A percentile compares a stretch with the other conserved stretches of the same genome.
These are phyloP conservation scores for Suillus subaureus DNA, from an alignment of 768 basidiomycete species.

Conservation along the genomic window DNA sequence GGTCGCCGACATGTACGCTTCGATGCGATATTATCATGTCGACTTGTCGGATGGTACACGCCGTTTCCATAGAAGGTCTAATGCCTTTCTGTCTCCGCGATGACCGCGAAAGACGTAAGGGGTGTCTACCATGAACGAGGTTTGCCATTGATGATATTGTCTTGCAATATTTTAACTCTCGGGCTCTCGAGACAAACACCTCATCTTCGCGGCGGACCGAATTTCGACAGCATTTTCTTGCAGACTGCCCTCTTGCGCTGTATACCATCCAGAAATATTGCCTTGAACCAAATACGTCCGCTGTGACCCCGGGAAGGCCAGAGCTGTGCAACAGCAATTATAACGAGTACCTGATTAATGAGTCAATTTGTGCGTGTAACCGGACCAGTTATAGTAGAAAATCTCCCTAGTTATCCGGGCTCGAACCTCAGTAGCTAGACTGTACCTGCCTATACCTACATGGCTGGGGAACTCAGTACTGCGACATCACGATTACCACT, in stretches of 20 bases:
- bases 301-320: not conserved
- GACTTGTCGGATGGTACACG: not conserved
- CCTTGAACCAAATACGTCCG: not conserved
- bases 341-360: not conserved
- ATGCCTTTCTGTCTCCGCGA: not conserved
- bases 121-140: not conserved
- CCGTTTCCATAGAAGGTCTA: not conserved
- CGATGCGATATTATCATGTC: not conserved
- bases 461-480: not conserved
- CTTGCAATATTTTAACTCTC: not conserved
- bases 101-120: not conserved
- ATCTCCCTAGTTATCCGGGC: not conserved
- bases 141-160: not conserved
- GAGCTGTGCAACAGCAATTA: not conserved
- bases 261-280: not conserved
- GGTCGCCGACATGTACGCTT: not conserved
- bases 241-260: not conserved
- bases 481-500: no score
- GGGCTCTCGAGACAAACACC: not conserved
- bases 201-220: not conserved
- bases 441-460: not conserved
- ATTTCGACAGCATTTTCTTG: not conserved
- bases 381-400: not conserved
- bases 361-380: not conserved
- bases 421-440: not conserved